These are phyloP conservation scores for Colletotrichum scovillei DNA, from an alignment of 2,329 filamentous ascomycete genomes.

Conservation along the genomic window DNA sequence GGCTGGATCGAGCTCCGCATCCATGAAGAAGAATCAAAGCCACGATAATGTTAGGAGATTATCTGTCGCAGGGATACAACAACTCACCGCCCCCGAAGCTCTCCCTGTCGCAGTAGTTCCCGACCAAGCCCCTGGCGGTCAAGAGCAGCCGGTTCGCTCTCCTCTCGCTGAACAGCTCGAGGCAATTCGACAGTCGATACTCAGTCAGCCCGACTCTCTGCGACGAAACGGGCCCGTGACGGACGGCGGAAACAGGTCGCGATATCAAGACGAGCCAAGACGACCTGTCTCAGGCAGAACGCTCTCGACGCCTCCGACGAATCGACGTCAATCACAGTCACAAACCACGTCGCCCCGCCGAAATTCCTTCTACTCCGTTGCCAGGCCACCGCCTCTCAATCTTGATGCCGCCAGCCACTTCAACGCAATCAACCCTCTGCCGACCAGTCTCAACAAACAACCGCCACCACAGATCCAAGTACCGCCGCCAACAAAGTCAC, in stretches of 20 bases:
- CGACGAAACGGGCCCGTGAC: conserved; percentile 41
- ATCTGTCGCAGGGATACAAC: conserved; percentile 69
- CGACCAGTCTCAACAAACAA: conserved; percentile 18
- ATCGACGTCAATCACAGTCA: conserved; percentile 48
- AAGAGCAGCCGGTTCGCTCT: conserved; percentile 47
- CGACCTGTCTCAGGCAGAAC: conserved; percentile 53
- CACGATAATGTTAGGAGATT: conserved; percentile 63
- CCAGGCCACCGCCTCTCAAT: conserved; percentile 57
- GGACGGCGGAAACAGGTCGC: conserved; percentile 40
- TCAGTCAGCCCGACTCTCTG: conserved; percentile 42
- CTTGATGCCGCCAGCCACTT: conserved; percentile 44
- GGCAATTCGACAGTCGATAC: conserved; percentile 42
- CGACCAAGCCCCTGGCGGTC: conserved; percentile 51
- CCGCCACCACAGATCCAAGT: conserved; percentile 40
- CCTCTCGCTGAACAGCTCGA: conserved; percentile 48
- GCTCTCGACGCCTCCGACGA: conserved; percentile 64
- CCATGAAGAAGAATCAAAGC: conserved; percentile 42
- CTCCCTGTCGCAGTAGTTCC: conserved; percentile 63
- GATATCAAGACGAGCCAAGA: conserved; percentile 45
- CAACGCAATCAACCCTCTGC: conserved; percentile 15
- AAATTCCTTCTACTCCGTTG: conserved; percentile 61
- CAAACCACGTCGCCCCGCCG: conserved; percentile 53
- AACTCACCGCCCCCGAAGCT: conserved; percentile 68
- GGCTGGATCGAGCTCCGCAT: conserved; percentile 29
- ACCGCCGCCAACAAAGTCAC: conserved; percentile 47